Evolutionary conservation across 768 basidiomycete species (phyloP), one percentile per base, ranked within the genome.

Genomic region (Sporobolomyces phaffii): DNA sequence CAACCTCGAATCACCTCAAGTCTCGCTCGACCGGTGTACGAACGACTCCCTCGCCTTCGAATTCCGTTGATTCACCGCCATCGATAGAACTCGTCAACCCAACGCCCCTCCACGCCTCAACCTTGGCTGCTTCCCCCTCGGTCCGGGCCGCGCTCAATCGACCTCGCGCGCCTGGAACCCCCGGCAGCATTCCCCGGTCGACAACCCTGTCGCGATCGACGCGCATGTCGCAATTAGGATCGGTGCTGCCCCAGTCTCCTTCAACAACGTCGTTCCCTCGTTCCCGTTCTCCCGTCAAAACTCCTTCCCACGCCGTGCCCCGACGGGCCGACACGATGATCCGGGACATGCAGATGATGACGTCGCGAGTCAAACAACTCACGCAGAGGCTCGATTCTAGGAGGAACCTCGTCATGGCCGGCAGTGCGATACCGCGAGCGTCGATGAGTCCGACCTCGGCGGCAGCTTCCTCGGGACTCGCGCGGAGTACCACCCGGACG

Each of bases 261-360:
- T 62, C 61, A 2, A 47, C 66, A 5, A 41, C 50, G 9, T 4
- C 33, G 15, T 40, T 63, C 54, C 38, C 53, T n/a, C 60, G 53
- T 2, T n/a, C 64, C n/a, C 36, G 53, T 24, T 49, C 65, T 0
- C 53, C 31, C 31, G 22, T 48, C 57, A 47, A 58, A 51, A 59
- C 48, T 43, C 8, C 56, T n/a, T n/a, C n/a, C n/a, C n/a, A n/a
- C n/a, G n/a, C 18, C 20, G 41, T 24, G 20, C 8, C 41, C 33
- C 31, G 7, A 10, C 43, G 69, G 14, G 34, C 51, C 26, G 62
- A 64, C 31, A 59, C 60, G 31, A 63, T 63, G 64, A 60, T 66
- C 29, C 54, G 57, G 20, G 64, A 70, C 40, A 70, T 66, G 69
- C 60, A 63, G 50, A 44, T 51, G 22, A 65, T 70, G 64, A 70